These are phyloP conservation scores for Trichoderma virens DNA, from an alignment of 495 filamentous ascomycete genomes.

Conservation along the genomic window DNA sequence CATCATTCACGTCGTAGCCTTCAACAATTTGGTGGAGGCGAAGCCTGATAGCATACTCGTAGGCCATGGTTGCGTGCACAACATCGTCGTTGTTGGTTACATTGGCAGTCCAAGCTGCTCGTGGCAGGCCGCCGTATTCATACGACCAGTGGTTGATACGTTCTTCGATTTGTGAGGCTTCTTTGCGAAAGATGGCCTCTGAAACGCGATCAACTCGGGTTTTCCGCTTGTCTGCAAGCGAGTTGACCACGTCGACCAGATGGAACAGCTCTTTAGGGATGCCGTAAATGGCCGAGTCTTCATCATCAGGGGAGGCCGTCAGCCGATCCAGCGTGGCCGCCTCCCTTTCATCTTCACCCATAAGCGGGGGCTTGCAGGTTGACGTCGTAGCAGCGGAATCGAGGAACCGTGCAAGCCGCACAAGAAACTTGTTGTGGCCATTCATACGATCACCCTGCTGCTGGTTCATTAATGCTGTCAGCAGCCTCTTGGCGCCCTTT, in stretches of 20 bases:
- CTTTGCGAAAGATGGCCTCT: slow-evolving; percentile 9
- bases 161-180: slow-evolving; percentile 5
- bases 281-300: slow-evolving; percentile 11
- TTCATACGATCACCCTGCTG: slow-evolving; percentile 2
- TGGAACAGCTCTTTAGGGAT: slow-evolving; percentile 11
- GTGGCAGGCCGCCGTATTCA: slow-evolving; percentile 4
- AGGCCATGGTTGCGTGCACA: slow-evolving; percentile 4
- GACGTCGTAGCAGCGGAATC: slow-evolving; percentile 9
- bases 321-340: slow-evolving; percentile 6
- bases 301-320: not conserved
- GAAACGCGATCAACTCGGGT: not conserved
- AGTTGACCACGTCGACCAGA: slow-evolving; percentile 9
- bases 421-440: slow-evolving; percentile 10
- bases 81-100: slow-evolving; percentile 2
- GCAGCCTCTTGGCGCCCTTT: slow-evolving; percentile 6
- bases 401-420: slow-evolving; percentile 7
- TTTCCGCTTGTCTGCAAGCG: slow-evolving; percentile 8
- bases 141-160: slow-evolving; percentile 12
- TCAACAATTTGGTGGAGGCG: slow-evolving; percentile 11
- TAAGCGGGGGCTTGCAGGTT: slow-evolving; percentile 4
- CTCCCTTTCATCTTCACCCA: slow-evolving; percentile 10
- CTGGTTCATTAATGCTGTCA: slow-evolving; percentile 3
- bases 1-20: slow-evolving; percentile 5
- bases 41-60: slow-evolving; percentile 9
- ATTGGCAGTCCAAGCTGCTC: not conserved